A percentile compares a stretch with the other conserved stretches of the same genome.
Evolutionary conservation across 805 yeast genomes (phyloP).

Genomic region (Scheffersomyces lignosus): DNA sequence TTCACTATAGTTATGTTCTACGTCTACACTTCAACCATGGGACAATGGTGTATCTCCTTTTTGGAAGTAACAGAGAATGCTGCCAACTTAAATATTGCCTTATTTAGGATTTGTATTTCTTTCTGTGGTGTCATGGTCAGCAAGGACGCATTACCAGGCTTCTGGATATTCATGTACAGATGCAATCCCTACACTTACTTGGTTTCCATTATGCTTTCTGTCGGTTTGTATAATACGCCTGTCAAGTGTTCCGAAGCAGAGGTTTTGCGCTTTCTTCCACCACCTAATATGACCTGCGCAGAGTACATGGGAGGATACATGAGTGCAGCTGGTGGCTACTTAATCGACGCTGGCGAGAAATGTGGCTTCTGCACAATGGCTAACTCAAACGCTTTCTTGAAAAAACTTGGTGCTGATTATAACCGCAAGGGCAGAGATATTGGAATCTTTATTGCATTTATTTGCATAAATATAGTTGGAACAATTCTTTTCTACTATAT

Average conservation of each 20-base stretch:
- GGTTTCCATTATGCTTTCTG: slow-evolving; percentile 50
- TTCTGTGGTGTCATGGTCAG: slow-evolving; percentile 40
- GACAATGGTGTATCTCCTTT: slow-evolving; percentile 30
- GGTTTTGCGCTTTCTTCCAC: slow-evolving; percentile 19
- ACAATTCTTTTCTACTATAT: slow-evolving; percentile 37
- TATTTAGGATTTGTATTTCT: slow-evolving; percentile 33
- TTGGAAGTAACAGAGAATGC: slow-evolving; percentile 34
- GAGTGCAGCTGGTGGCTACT: slow-evolving; percentile 45
- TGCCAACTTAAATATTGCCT: slow-evolving; percentile 28
- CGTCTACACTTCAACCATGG: slow-evolving; percentile 28
- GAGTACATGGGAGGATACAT: slow-evolving; percentile 31
- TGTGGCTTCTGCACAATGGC: slow-evolving; percentile 63
- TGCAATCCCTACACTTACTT: slow-evolving; percentile 67
- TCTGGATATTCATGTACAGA: slow-evolving; percentile 76
- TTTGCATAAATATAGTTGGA: slow-evolving; percentile 22
- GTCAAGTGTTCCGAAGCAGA: slow-evolving; percentile 37
- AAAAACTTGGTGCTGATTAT: slow-evolving; percentile 39
- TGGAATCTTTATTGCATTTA: slow-evolving; percentile 27
- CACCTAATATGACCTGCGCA: slow-evolving; percentile 21
- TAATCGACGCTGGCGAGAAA: slow-evolving; percentile 38
- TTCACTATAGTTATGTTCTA: slow-evolving; percentile 20
- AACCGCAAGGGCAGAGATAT: slow-evolving; percentile 24
- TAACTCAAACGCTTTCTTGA: slow-evolving; percentile 61
- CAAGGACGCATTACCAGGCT: slow-evolving; percentile 30
- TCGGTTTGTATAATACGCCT: slow-evolving; percentile 28